Evolutionary conservation across 2,329 filamentous ascomycete genomes (phyloP), one percentile per base, ranked within the genome.

Genomic region (Talaromyces amestolkiae): DNA sequence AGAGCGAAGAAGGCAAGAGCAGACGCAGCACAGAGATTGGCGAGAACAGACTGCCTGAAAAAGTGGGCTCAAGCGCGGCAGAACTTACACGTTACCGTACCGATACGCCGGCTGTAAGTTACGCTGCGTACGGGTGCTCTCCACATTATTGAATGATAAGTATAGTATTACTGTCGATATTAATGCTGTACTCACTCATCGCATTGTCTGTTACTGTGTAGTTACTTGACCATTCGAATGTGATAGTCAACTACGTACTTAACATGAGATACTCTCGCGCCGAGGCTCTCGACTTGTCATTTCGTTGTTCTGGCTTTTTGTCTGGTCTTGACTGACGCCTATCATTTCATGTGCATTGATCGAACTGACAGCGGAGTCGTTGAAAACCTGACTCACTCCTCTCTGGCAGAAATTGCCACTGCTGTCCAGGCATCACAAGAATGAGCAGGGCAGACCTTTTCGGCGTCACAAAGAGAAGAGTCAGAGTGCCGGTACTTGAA

Each of bases 41-140:
- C 43, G 35, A 41, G 45, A 62, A 19, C 45, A 54, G 51, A 35
- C 31, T 35, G 51, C 31, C 51, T 54, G 51, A 39, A 19, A 61
- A 53, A 53, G 45, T 61, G 35, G 33, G 60, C 47, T 62, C 37
- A 51, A 51, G 59, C 58, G 58, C 59, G 59, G 59, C 59, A 39
- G 19, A 61, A 41, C 59, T 51, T 61, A 51, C 47, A 24, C 10
- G 19, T 53, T 62, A 62, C 60, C 13, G 47, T 62, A 62, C 47
- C 19, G 47, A 24, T 41, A 60, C 58, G 45, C 22, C 35, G 22
- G 13, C 47, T 17, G 59, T 61, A 61, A 35, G 10, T 24, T 61
- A 37, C 33, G 9, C 43, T 24, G 22, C 13, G 45, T 49, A 51
- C 22, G 45, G 22, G 47, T 17, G 47, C 49, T 31, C 47, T 17